phyloP scores from a whole-genome alignment of 176 grass and related monocot species.

The Bothriochloa decipiens region DNA sequence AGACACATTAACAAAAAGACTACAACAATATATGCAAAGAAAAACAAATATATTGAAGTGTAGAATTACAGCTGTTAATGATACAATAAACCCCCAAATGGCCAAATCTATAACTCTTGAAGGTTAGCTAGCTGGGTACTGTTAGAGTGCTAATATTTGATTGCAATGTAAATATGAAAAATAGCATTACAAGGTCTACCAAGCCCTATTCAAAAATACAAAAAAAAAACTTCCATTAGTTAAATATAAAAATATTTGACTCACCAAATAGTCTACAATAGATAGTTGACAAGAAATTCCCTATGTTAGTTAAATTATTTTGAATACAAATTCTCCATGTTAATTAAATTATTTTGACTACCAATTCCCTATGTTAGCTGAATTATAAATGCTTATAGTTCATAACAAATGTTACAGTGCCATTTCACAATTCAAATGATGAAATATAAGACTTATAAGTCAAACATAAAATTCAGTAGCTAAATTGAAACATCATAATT shows the following conservation, averaged over 20 bases:
- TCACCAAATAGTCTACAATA: neutral
- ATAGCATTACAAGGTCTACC: neutral
- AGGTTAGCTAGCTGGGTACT: neutral
- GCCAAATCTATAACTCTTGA: neutral
- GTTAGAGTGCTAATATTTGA: neutral
- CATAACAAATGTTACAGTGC: neutral
- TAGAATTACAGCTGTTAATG: neutral
- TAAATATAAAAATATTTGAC: neutral
- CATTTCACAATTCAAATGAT: neutral
- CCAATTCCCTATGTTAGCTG: neutral
- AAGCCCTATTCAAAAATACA: neutral
- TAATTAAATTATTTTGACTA: neutral
- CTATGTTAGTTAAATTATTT: neutral
- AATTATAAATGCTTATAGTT: neutral
- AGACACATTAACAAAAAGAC: neutral
- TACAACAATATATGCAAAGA: neutral
- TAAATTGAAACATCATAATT: neutral
- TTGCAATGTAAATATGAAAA: constrained; percentile 17
- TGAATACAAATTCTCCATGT: neutral
- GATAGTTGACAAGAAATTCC: neutral
- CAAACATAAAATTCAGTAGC: neutral
- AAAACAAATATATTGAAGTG: neutral
- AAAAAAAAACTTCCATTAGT: neutral
- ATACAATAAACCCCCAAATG: neutral
- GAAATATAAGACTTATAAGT: neutral